A percentile compares a stretch with the other conserved stretches of the same genome.
Evolutionary conservation across 2,329 filamentous ascomycete genomes (phyloP).

Genomic region (Thielaviopsis musarum): DNA sequence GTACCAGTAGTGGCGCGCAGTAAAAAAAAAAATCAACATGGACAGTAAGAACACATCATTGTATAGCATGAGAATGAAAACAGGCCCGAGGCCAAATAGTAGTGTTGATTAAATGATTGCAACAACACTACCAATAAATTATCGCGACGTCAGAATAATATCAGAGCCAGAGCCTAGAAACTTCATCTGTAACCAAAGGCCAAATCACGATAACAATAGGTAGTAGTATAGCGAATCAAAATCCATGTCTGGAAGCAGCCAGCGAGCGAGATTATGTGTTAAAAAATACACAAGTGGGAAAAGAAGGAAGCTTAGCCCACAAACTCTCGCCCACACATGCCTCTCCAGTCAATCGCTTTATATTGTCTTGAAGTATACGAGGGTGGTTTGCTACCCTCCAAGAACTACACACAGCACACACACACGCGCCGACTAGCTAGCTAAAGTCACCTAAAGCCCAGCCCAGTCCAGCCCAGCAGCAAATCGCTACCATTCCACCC

Average conservation of each 20-base stretch:
- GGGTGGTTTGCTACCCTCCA: constrained; percentile 28
- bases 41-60: background rate
- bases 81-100: background rate
- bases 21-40: background rate
- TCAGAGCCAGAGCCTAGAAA: background rate
- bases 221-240: background rate
- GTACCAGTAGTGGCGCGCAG: too few relatives aligned
- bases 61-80: background rate
- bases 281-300: background rate
- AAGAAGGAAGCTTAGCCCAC: background rate
- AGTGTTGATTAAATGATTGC: background rate
- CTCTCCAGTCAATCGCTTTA: background rate
- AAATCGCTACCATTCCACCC: constrained; percentile 3
- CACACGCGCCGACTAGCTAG: constrained; percentile 12
- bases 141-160: background rate
- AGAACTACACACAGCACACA: constrained; percentile 27
- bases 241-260: background rate
- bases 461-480: constrained; percentile 7
- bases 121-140: background rate
- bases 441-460: constrained; percentile 1
- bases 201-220: background rate
- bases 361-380: constrained; percentile 25
- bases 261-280: background rate
- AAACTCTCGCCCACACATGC: background rate
- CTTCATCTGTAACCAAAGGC: background rate